Evolutionary conservation across 805 yeast genomes (phyloP), one percentile per base, ranked within the genome.

Genomic region (Sugiyamaella smithiae): DNA sequence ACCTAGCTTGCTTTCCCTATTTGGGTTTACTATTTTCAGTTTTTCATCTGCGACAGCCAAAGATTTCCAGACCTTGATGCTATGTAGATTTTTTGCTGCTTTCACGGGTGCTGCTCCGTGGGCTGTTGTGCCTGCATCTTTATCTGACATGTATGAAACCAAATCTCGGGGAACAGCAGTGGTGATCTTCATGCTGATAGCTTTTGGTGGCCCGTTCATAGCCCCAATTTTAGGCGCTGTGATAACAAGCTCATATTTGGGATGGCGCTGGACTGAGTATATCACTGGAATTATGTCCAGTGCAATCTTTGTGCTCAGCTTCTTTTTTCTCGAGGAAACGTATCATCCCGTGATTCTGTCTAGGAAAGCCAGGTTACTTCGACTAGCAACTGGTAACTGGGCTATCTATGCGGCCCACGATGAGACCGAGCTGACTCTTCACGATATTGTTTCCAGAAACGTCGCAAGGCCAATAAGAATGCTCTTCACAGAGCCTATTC

Each of bases 191-290:
- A 73, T 88, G 1, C 74, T 85, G 70, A 80, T 83, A 40, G 87
- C 88, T 29, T 85, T 86, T 56, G 72, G 75, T 31, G 93, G 95
- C 50, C 97, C 97, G 17, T 74, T 87, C 71, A 48, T 84, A 31
- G 91, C 91, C 0, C 97, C 97, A 14, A 80, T 89, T 50, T 77
- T 79, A 42, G 87, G 90, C 51, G 82, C 83, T 0, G 86, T 82
- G 64, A 80, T 84, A 38, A 22, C 41, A 3, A 64, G 68, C 42
- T 75, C 80, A 48, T 70, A 75, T 48, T 69, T 88, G 37, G 87
- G 88, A 14, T 87, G 95, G 95, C 74, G 96, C 62, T 88, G 95
- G 95, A 76, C 86, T 9, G 75, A 73, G 54, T 88, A 86, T 64
- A 68, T 87, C 49, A 74, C 82, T 1, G 91, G 86, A 53, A 80